Conservation (phyloP, 2,329 filamentous ascomycete species). For the Aureobasidium uvarum region DNA sequence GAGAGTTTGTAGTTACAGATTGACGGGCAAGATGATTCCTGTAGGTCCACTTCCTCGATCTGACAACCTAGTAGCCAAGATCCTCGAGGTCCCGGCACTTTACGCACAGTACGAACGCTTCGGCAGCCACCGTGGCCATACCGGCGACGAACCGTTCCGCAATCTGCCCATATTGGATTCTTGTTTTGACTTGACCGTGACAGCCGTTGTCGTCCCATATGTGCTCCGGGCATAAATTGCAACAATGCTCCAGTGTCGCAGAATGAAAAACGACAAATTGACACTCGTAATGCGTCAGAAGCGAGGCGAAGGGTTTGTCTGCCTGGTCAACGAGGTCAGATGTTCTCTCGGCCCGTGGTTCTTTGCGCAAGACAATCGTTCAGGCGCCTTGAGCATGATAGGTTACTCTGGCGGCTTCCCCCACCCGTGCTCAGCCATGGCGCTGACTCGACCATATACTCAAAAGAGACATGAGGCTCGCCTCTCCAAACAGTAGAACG, state of each 20-base stretch:
- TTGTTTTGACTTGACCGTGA: neutral
- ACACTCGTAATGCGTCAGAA: conserved; percentile 4
- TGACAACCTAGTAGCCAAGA: conserved; percentile 11
- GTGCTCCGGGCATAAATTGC: conserved; percentile 1
- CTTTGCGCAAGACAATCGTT: conserved; percentile 4
- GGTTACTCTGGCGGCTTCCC: neutral
- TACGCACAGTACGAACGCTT: conserved; percentile 17
- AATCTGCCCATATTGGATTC: conserved; percentile 12
- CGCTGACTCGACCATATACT: conserved; percentile 7
- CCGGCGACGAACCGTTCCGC: conserved; percentile 19
- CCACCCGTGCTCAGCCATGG: conserved; percentile 1
- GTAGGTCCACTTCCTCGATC: conserved; percentile 14
- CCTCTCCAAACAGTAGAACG: conserved; percentile 22
- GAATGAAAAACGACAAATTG: conserved; percentile 9
- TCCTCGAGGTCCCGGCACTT: neutral
- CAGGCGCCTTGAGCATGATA: conserved; percentile 8
- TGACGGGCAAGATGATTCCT: neutral
- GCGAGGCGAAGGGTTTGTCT: neutral
- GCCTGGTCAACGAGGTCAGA: neutral
- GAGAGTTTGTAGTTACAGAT: conserved; percentile 13
- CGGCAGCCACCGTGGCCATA: neutral
- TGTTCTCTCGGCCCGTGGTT: neutral
- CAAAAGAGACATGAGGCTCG: conserved; percentile 12
- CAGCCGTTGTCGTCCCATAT: neutral
- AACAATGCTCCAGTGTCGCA: conserved; percentile 1